These are phyloP conservation scores for Striga hermonthica DNA, from an alignment of 305 asterid genomes.

Conservation along the genomic window DNA sequence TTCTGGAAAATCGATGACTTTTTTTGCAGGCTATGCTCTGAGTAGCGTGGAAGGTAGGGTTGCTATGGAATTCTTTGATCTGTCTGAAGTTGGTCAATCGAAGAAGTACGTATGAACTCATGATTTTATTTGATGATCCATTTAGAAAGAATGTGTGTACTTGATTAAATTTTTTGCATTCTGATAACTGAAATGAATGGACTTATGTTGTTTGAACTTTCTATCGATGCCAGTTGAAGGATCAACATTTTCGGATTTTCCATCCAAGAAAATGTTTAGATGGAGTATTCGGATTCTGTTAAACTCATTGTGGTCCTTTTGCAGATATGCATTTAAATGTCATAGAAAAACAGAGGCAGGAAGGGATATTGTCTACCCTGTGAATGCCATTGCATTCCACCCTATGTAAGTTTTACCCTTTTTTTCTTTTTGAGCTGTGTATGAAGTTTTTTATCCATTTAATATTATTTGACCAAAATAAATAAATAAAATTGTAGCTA, in stretches of 20 bases:
- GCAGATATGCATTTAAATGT: slow-evolving; percentile 93
- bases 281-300: neutral
- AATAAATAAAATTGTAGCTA: slow-evolving; percentile 46
- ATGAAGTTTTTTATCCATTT: neutral
- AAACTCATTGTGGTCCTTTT: slow-evolving; percentile 21
- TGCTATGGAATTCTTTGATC: slow-evolving; percentile 91
- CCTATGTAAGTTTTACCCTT: slow-evolving; percentile 65
- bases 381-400: slow-evolving; percentile 94
- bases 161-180: too few species aligned
- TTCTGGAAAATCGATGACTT: slow-evolving; percentile 1
- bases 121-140: neutral
- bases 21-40: slow-evolving; percentile 93
- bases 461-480: slow-evolving; percentile 18
- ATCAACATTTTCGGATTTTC: neutral
- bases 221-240: neutral
- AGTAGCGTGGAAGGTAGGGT: slow-evolving; percentile 94
- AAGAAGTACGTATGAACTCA: slow-evolving; percentile 57
- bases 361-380: slow-evolving; percentile 90
- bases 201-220: neutral
- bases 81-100: slow-evolving; percentile 78
- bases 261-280: neutral
- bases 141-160: too few species aligned
- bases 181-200: too few species aligned
- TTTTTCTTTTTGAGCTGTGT: neutral
- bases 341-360: slow-evolving; percentile 96